phyloP scores from a whole-genome alignment of 306 rosid genomes.

The Trichosanthes cucumerina region DNA sequence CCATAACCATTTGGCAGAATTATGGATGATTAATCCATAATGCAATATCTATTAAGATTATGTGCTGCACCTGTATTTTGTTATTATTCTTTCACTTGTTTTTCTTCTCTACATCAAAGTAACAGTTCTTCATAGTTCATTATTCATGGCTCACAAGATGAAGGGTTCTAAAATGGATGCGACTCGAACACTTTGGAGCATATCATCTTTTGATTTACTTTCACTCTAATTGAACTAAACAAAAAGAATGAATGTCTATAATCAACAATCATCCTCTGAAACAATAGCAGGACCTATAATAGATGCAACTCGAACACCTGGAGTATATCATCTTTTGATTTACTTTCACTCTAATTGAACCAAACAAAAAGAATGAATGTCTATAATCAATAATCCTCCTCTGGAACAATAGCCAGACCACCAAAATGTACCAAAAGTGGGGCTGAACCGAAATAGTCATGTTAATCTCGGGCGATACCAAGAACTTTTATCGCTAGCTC shows the following conservation, averaged over 20 bases:
- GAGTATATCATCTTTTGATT: neutral
- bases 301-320: neutral
- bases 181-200: neutral
- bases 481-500: constrained; percentile 77
- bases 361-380: neutral
- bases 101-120: neutral
- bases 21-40: neutral
- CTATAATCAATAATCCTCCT: neutral
- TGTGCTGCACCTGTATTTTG: neutral
- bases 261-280: neutral
- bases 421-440: neutral
- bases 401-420: neutral
- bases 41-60: neutral
- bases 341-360: neutral
- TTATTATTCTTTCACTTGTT: neutral
- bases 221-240: neutral
- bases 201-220: neutral
- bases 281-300: neutral
- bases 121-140: neutral
- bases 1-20: neutral
- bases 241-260: neutral
- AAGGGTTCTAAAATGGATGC: neutral
- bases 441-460: neutral
- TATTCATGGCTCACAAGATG: neutral
- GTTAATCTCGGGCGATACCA: constrained; percentile 46